Evolutionary conservation across 169 alveolate species (phyloP), one percentile per base, ranked within the genome.

Genomic region (Plasmodium falciparum): DNA sequence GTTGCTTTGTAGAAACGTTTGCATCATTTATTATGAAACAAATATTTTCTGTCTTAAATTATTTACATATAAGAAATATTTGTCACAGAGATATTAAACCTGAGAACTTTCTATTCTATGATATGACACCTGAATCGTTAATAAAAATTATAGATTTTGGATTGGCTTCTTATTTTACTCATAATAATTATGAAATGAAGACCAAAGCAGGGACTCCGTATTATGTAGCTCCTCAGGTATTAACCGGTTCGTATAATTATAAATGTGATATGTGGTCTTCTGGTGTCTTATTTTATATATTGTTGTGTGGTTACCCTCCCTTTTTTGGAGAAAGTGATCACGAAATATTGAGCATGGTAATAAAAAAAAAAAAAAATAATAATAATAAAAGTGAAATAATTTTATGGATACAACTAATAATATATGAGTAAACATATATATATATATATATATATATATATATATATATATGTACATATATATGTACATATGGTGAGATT

Each of bases 21-120:
- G 63, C 89, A 3, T 76, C 89, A 45, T 76, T 76, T 76, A 76
- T 76, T 11, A 76, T 76, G 89, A 76, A 76, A 26, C 98, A 98
- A 92, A 75, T 98, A 74, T 95, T 97, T 88, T 91, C 99, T 86
- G 98, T 99, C 8, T 93, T 98, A 50, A 99, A 98, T 49, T 99
- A 98, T 88, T 95, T 99, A 47, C 99, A 98, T 76, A 93, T 98
- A n/a, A 88, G 96, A 56, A 99, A 98, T n/a, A 96, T 99, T 50
- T 97, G 99, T 88, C 99, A 99, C 93, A 94, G 99, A 88, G 99
- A 99, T 90, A 97, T 99, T 73, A 99, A 99, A 88, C 99, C 99
- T 15, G 99, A 98, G 91, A 99, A 99, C 93, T 93, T 99, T 56
- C 96, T 98, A 56, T 90, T 92, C 88, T 74, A 91, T 49, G 92